Percentiles rank a stretch among this genome's conserved stretches.
These are phyloP conservation scores for Hansfordia pulvinata DNA, from an alignment of 2,329 filamentous ascomycete species.

Conservation along the genomic window DNA sequence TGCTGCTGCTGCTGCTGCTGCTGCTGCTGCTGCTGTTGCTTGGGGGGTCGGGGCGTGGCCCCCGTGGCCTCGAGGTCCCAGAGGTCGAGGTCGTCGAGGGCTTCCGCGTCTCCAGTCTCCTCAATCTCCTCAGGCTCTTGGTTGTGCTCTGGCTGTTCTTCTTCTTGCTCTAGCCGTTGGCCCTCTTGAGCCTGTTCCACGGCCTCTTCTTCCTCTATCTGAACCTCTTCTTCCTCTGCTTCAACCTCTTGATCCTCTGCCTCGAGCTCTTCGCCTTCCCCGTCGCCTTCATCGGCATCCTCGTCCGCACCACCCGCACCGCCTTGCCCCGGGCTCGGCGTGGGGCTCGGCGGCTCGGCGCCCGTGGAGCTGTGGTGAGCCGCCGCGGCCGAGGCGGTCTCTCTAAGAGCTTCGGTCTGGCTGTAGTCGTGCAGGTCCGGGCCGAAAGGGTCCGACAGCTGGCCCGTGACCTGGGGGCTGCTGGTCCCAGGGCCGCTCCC, in stretches of 20 bases:
- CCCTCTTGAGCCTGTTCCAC: conserved; percentile 2
- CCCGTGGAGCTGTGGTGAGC: conserved; percentile 11
- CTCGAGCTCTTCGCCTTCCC: conserved; percentile 4
- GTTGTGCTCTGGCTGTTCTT: conserved; percentile 6
- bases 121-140: conserved; percentile 5
- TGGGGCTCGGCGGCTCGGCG: conserved; percentile 5
- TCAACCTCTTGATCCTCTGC: background rate
- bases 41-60: conserved; percentile 8
- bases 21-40: conserved; percentile 1
- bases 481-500: conserved; percentile 5
- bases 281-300: conserved; percentile 3
- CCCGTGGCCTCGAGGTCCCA: conserved; percentile 45
- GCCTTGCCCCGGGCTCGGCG: conserved; percentile 7
- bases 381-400: conserved; percentile 3
- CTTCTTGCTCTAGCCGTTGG: conserved; percentile 3
- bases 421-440: conserved; percentile 5
- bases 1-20: conserved; percentile 12
- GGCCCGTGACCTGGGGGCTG: conserved; percentile 3
- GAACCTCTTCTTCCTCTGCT: conserved; percentile 3
- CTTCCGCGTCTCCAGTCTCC: conserved; percentile 12
- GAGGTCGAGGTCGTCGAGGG: conserved; percentile 32
- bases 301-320: background rate
- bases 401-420: conserved; percentile 4
- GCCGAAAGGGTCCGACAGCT: conserved; percentile 8
- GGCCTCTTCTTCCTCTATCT: conserved; percentile 4